Conservation (phyloP, 305 asterid species). For the Fraxinus platypoda region DNA sequence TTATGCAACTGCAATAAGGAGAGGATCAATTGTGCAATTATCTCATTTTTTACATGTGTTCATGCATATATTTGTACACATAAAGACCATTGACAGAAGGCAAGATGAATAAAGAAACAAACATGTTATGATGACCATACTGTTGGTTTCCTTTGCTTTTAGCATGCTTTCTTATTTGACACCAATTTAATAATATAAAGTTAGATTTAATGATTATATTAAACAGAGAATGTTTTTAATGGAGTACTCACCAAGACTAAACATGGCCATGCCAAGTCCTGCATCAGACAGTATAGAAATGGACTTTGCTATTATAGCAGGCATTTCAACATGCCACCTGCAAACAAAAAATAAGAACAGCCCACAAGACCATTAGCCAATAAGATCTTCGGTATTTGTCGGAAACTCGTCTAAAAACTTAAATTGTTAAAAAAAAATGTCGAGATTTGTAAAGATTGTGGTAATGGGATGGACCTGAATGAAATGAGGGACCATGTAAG, state of each 20-base stretch:
- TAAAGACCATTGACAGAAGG: slow-evolving; percentile 3
- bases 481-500: slow-evolving; percentile 62
- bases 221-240: neutral
- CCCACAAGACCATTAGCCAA: neutral
- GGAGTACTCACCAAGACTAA: slow-evolving; percentile 59
- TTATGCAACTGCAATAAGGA: neutral
- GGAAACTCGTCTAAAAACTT: neutral
- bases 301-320: slow-evolving; percentile 61
- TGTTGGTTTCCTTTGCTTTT: slow-evolving; percentile 22
- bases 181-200: slow-evolving; percentile 12
- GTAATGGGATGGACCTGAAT: slow-evolving; percentile 38
- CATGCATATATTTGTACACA: neutral
- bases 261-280: slow-evolving; percentile 89
- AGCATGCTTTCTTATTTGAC: slow-evolving; percentile 39
- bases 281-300: slow-evolving; percentile 79
- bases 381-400: neutral
- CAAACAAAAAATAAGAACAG: neutral
- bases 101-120: slow-evolving; percentile 29
- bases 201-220: slow-evolving; percentile 3
- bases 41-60: neutral
- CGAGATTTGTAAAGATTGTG: neutral
- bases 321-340: slow-evolving; percentile 78
- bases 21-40: neutral
- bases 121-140: slow-evolving; percentile 41
- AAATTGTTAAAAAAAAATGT: neutral